Conservation (phyloP, 2,329 filamentous ascomycete genomes). For the Dothistroma pini region DNA sequence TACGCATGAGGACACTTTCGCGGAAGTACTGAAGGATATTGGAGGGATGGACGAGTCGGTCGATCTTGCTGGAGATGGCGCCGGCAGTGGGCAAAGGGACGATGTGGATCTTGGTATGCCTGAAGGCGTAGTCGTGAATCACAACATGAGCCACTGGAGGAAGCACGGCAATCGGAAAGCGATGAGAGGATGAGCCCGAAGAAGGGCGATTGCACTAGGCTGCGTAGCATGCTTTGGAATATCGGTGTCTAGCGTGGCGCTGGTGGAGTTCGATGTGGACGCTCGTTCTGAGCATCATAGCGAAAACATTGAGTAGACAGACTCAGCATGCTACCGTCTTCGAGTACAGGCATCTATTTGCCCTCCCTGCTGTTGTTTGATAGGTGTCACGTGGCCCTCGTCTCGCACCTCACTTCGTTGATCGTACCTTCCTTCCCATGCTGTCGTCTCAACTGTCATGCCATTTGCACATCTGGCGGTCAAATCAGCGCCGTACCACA, state of each 20-base stretch:
- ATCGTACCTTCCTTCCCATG: constrained; percentile 50
- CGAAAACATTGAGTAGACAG: not conserved
- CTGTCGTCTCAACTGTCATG: constrained; percentile 59
- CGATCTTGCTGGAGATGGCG: constrained; percentile 27
- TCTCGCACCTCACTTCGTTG: constrained; percentile 10
- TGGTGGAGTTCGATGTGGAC: not conserved
- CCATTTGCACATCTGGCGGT: constrained; percentile 49
- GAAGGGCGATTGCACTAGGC: not conserved
- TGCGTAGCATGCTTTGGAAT: not conserved
- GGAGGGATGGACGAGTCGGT: constrained; percentile 37
- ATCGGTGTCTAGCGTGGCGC: constrained; percentile 37
- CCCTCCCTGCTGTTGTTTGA: not conserved
- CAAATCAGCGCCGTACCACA: constrained; percentile 11
- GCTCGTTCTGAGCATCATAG: not conserved
- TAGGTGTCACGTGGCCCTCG: constrained; percentile 6
- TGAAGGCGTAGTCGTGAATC: constrained; percentile 53
- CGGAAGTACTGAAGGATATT: constrained; percentile 46
- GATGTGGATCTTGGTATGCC: constrained; percentile 32
- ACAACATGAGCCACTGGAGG: constrained; percentile 58
- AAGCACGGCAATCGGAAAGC: constrained; percentile 29
- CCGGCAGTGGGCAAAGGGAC: constrained; percentile 26
- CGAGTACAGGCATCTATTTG: not conserved
- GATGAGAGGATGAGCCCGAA: constrained; percentile 11
- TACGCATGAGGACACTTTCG: constrained; percentile 50
- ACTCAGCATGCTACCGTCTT: not conserved